Percentiles rank a stretch among this genome's conserved stretches.
These are phyloP conservation scores for Nymphaea colorata DNA, from an alignment of 164 flowering plant genomes.

Conservation along the genomic window DNA sequence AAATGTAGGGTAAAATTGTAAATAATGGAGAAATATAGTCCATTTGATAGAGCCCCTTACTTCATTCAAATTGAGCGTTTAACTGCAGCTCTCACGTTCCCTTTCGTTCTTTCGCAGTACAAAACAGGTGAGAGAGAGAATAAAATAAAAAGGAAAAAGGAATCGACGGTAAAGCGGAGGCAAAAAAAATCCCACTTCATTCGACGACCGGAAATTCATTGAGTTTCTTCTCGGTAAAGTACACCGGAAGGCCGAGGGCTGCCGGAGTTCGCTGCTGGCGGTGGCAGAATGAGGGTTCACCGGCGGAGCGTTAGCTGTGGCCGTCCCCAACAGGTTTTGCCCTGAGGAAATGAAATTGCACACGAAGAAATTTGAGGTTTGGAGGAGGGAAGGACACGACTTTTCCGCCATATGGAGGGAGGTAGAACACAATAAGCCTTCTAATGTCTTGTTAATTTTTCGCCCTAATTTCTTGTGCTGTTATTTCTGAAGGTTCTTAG, in stretches of 20 bases:
- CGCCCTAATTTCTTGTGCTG: neutral
- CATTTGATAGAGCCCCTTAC: too few relatives aligned
- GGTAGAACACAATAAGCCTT: neutral
- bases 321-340: neutral
- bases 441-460: neutral
- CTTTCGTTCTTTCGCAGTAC: too few relatives aligned
- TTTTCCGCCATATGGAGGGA: neutral
- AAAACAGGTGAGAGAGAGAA: too few relatives aligned
- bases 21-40: too few relatives aligned
- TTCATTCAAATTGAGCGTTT: too few relatives aligned
- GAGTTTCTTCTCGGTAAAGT: neutral
- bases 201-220: neutral
- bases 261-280: neutral
- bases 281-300: neutral
- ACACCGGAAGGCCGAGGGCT: neutral
- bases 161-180: neutral
- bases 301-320: neutral
- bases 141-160: too few relatives aligned
- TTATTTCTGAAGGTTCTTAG: neutral
- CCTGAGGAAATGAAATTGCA: neutral
- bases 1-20: too few relatives aligned
- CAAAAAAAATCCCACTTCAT: neutral
- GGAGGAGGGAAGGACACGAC: neutral
- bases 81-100: too few relatives aligned
- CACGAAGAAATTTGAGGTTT: neutral